Evolutionary conservation across 305 asterid genomes (phyloP), one percentile per base, ranked within the genome.

Genomic region (Fraxinus dipetala): DNA sequence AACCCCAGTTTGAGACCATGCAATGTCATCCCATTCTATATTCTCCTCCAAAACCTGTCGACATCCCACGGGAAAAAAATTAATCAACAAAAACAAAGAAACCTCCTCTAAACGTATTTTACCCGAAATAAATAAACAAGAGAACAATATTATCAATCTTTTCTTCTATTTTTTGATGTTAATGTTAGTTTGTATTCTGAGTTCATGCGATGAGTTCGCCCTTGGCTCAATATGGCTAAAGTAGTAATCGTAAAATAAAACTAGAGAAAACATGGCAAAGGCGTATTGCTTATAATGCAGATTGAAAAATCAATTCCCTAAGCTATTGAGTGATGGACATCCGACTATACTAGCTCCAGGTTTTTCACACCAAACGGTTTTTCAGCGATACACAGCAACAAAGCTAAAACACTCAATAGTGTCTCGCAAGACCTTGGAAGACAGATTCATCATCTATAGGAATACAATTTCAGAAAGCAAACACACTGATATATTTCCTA

Each of bases 1-100:
- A 78, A 90, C 98, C 31, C 99, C 98, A 24, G 94, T 92, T 77
- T 93, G 93, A 30, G 93, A 89, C 99, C 99, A 94, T 34, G 89
- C 87, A 78, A 96, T 91, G 79, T 94, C 96, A 6, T 96, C 99
- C 99, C 99, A 96, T 80, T 93, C 99, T 24, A 96, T 78, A 77
- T 91, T 91, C 75, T 96, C 97, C 84, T 87, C 98, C 95, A 96
- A 76, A 85, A 94, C 92, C 99, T 96, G 91, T 22, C 4, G 80
- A 74, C 80, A 78, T 72, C 76, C 48, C 9, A 75, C 18, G 40
- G 40, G 3, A 16, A 67, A 48, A 26, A 81, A 30, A 63, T 0
- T 18, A 79, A 72, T 30, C 31, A 10, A n/a, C 7, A 9, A 76
- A 61, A 43, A 28, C 36, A 48, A 51, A 61, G 28, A 76, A 10